Evolutionary conservation across 2,329 filamentous ascomycete species (phyloP), one percentile per base, ranked within the genome.

Genomic region (Penicillium italicum): DNA sequence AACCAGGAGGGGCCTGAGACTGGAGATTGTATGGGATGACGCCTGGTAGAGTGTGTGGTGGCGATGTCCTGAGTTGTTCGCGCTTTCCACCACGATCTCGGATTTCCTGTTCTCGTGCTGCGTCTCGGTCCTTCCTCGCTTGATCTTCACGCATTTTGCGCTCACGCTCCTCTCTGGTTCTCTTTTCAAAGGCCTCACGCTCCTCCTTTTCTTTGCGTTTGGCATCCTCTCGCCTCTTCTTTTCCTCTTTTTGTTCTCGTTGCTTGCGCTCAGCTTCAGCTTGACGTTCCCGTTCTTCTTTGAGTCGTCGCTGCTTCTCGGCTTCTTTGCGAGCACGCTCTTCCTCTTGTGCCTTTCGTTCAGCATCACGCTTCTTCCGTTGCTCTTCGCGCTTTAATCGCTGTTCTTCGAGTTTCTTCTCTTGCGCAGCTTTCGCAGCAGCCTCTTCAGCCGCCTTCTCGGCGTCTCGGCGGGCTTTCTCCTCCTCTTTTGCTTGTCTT

Each of bases 401-500:
- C 68, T 90, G 87, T 74, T 97, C 91, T 68, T 95, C 90, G 20
- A 84, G 79, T 66, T 87, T 89, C 72, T 87, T 87, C 68, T 87
- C 85, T 70, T 97, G 92, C 4, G 87, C 85, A 46, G 85, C 89
- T 62, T 87, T 84, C 42, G 83, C 81, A 45, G 88, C 87, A 38
- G 88, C 88, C 72, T 96, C 91, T 72, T 96, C 90, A 3, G 89
- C 91, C 14, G 89, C 90, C 73, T 90, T 92, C 70, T 96, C 91
- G 5, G 91, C 91, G 42, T 97, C 93, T 66, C 86, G 89, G 55
- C 85, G 87, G 33, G 91, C 89, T 74, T 90, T 92, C 70, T 97
- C 92, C 70, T 97, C 93, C n/a, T 93, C 90, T 62, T 89, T 86
- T 3, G 86, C 87, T 70, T 91, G 87, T 75, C 93, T 95, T 77